A percentile compares a stretch with the other conserved stretches of the same genome.
Evolutionary conservation across 345 rosid genomes (phyloP).

Genomic region (Streptanthus diversifolius): DNA sequence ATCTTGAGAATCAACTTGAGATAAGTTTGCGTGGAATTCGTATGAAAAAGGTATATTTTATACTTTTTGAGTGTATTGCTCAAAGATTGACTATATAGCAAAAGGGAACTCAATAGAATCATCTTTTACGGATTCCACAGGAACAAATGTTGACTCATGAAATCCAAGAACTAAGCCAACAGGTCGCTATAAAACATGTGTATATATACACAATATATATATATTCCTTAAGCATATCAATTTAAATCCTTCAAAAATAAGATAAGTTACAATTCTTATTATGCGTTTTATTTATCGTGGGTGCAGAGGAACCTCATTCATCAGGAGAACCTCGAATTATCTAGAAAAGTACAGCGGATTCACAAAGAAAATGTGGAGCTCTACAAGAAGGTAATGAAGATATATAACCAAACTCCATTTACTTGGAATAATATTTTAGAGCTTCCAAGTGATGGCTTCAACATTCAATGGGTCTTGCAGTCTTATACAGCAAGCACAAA

Average conservation of each 20-base stretch:
- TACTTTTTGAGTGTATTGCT: neutral
- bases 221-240: neutral
- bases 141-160: conserved; percentile 48
- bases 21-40: conserved; percentile 62
- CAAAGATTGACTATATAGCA: neutral
- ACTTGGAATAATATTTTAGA: neutral
- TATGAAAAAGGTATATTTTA: conserved; percentile 50
- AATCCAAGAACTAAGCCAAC: conserved; percentile 50
- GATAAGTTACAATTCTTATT: neutral
- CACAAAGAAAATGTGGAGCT: conserved; percentile 59
- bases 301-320: conserved; percentile 54
- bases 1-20: conserved; percentile 61
- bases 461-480: conserved; percentile 32
- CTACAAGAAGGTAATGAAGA: conserved; percentile 48
- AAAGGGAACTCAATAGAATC: conserved; percentile 6
- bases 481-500: conserved; percentile 39
- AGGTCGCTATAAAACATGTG: conserved; percentile 35
- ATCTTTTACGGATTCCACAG: conserved; percentile 36
- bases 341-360: conserved; percentile 44
- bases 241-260: neutral
- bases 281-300: neutral
- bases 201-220: neutral
- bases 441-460: conserved; percentile 2
- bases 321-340: conserved; percentile 58
- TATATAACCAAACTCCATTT: neutral